Base-by-base conservation (phyloP, 1,284 basidiomycete species). In the Cutaneotrichosporon sp. region DNA sequence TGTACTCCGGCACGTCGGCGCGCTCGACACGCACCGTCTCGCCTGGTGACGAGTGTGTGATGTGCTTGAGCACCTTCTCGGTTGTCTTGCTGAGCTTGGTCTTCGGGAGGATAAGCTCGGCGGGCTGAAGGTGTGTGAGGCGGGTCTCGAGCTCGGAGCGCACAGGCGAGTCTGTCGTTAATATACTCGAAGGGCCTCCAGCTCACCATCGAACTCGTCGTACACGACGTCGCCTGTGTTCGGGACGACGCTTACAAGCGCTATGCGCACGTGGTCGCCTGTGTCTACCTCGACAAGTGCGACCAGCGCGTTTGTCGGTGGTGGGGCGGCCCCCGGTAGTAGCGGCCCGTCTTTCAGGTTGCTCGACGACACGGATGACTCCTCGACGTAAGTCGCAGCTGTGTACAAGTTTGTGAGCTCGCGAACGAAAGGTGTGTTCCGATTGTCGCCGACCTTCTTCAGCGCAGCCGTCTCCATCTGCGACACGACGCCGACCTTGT, bases 381-480 rank as follows among this genome's bases (percentile, higher is more conserved):
- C 79, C 40, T 80, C 79, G 26, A 81, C 79, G 46, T 79, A 81
- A 88, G 94, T 97, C 49, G 91, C 87, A 26, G 91, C 87, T 14
- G 94, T 97, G 72, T 92, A 97, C 52, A 97, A 80, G 67, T 89
- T 86, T 0, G 89, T 90, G 4, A 98, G 77, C 71, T 89, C 85
- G 51, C 96, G 86, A 16, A 88, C 87, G 73, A 99, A 99, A 0
- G 91, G 88, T 0, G 86, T 84, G 73, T 89, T 91, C 56, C 88
- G 85, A 68, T 89, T 95, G 62, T 92, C 90, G 63, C 92, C 86
- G 4, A 85, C 88, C 77, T 95, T 97, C 82, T 99, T 98, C 60
- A 99, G 83, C 0, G 96, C 96, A 0, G 96, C 92, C 0, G 96
- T 98, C 81, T 99, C 96, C 4, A 85, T 87, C 78, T 98, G 96